These are phyloP conservation scores for Jatropha podagrica DNA, from an alignment of 441 rosid species.

Conservation along the genomic window DNA sequence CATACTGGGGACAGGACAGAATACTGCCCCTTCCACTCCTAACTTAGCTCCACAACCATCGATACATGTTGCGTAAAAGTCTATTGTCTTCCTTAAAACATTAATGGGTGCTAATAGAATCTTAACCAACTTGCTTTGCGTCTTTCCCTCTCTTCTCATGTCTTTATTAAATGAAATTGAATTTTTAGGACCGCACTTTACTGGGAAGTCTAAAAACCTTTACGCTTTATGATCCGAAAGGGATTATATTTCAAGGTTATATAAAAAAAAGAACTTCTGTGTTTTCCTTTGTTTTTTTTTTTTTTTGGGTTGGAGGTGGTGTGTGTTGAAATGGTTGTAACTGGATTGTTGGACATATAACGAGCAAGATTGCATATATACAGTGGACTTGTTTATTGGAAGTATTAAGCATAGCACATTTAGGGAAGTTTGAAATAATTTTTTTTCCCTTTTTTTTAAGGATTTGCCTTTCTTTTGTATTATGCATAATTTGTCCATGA, in stretches of 20 bases:
- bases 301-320: too few species aligned
- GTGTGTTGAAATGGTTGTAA: too few species aligned
- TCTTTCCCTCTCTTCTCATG: conserved; percentile 18
- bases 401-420: background rate
- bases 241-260: too few species aligned
- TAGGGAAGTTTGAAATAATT: background rate
- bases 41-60: conserved; percentile 25
- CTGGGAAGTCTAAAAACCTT: too few species aligned
- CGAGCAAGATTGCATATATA: background rate
- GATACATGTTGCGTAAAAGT: conserved; percentile 17
- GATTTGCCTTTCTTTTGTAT: background rate
- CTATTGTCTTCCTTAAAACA: conserved; percentile 22
- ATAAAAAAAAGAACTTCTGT: too few species aligned
- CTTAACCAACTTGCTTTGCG: conserved; percentile 23
- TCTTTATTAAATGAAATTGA: too few species aligned
- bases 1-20: conserved; percentile 6
- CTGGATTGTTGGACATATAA: too few species aligned
- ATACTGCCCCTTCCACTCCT: conserved; percentile 13
- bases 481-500: background rate
- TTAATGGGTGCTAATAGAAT: conserved; percentile 24
- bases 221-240: too few species aligned
- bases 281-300: too few species aligned
- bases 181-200: too few species aligned
- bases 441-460: background rate
- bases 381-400: conserved; percentile 14